These are phyloP conservation scores for Byssothecium circinans DNA, from an alignment of 2,329 filamentous ascomycete genomes.

Conservation along the genomic window DNA sequence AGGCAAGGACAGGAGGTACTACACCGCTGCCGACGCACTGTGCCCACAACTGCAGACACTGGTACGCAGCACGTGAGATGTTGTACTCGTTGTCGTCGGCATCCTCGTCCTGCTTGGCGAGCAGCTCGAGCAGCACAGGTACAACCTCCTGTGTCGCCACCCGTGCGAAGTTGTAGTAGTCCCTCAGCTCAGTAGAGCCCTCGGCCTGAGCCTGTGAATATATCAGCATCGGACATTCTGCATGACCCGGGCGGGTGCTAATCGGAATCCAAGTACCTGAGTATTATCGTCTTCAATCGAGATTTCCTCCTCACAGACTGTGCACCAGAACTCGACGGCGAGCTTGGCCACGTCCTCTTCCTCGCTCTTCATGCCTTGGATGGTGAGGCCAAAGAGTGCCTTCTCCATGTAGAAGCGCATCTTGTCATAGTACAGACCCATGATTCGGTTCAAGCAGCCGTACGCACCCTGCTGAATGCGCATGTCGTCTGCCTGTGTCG, in stretches of 20 bases:
- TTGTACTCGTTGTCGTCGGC: conserved; percentile 98
- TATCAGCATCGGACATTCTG: conserved; percentile 24
- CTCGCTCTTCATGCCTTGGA: conserved; percentile 96
- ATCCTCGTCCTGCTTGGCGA: conserved; percentile 98
- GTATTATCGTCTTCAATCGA: conserved; percentile 96
- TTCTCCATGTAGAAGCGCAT: conserved; percentile 99
- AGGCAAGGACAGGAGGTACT: conserved; percentile 81
- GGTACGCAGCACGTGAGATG: conserved; percentile 89
- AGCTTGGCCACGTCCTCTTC: conserved; percentile 98
- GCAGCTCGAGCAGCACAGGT: conserved; percentile 81
- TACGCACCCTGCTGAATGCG: conserved; percentile 95
- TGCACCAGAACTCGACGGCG: conserved; percentile 99
- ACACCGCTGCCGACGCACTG: conserved; percentile 86
- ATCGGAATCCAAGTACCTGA: conserved; percentile 54
- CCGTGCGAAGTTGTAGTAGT: conserved; percentile 93
- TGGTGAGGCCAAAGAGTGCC: conserved; percentile 94
- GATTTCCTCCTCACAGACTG: conserved; percentile 99
- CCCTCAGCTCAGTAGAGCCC: conserved; percentile 79
- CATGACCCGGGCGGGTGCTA: not conserved
- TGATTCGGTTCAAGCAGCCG: conserved; percentile 96
- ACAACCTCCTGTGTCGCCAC: conserved; percentile 94
- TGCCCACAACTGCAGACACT: conserved; percentile 92
- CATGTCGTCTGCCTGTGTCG: conserved; percentile 87
- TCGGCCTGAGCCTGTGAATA: conserved; percentile 60
- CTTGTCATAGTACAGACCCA: conserved; percentile 98